These are phyloP conservation scores for Colletotrichum limetticola DNA, from an alignment of 2,329 filamentous ascomycete genomes.

Conservation along the genomic window DNA sequence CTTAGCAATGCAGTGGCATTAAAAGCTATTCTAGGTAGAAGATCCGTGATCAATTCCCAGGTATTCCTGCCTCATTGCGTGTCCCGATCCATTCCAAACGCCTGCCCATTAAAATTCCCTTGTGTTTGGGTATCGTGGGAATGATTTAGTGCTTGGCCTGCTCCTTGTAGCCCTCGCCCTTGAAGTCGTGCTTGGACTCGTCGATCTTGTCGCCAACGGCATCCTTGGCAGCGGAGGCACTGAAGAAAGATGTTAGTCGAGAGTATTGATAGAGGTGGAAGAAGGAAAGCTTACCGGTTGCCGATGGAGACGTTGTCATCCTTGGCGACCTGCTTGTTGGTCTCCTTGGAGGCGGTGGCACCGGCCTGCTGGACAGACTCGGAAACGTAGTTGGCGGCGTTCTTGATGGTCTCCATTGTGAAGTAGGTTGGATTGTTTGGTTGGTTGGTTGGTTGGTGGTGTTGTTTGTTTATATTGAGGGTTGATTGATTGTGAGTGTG, in stretches of 20 bases:
- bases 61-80: conserved; percentile 29
- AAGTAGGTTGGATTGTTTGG: conserved; percentile 37
- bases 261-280: too few relatives aligned
- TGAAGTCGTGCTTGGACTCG: conserved; percentile 52
- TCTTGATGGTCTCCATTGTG: conserved; percentile 66
- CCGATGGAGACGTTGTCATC: conserved; percentile 61
- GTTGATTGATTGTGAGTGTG: conserved; percentile 37
- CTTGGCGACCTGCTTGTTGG: conserved; percentile 77
- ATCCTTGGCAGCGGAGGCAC: conserved; percentile 60
- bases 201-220: conserved; percentile 58
- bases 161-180: conserved; percentile 55
- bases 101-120: conserved; percentile 28
- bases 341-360: conserved; percentile 71
- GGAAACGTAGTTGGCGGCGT: conserved; percentile 76
- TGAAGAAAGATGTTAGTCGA: conserved; percentile 40
- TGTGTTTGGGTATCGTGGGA: conserved; percentile 32
- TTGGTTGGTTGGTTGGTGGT: conserved; percentile 37
- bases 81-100: conserved; percentile 17
- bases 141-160: conserved; percentile 36
- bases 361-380: conserved; percentile 70
- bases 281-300: conserved; percentile 61
- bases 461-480: conserved; percentile 40
- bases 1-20: conserved; percentile 34
- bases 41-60: conserved; percentile 2
- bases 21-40: conserved; percentile 26